Base-by-base conservation (phyloP, 1,284 basidiomycete species). In the Coniferiporia sulphurascens region DNA sequence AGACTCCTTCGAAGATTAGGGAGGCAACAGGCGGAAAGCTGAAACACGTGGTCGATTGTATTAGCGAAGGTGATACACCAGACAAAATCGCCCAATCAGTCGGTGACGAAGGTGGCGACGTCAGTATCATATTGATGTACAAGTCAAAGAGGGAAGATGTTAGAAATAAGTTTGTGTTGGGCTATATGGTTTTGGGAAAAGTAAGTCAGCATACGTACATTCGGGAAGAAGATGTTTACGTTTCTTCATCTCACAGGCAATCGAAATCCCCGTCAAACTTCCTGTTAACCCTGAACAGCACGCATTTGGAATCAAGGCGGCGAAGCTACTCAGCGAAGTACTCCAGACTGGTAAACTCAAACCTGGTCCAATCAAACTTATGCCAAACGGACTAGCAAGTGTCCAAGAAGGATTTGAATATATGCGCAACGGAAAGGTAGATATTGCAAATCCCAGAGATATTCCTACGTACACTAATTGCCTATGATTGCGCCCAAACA, bases 121-220 rank as follows among this genome's bases (percentile, higher is more conserved):
- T 43, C 12, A 43, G 41, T n/a, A n/a, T n/a, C 12, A 43, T n/a
- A 13, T 43, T 61, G 34, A 32, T 5, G 10, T 61, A 58, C 51
- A 38, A 54, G 4, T 36, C 51, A n/a, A 38, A 12, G 8, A 34
- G 60, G 27, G 22, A 17, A 56, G 41, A 61, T 43, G 48, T 61
- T 5, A 7, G 58, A 17, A 21, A 10, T 3, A 63, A 65, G 10
- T 68, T 70, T 19, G 64, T 68, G 9, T 63, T 73, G 21, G 68
- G 67, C 10, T 70, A 70, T 55, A 55, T 64, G 1, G 61, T 69
- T 19, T 50, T 72, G 8, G 41, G 41, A n/a, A 43, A 43, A 7
- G 41, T 43, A 7, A 12, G 41, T 2, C 41, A 13, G 41, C 41
- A 43, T 43, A 43, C 8, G n/a, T 43, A 43, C 41, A 12, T 3